Evolutionary conservation across 164 flowering plant genomes (phyloP), one percentile per base, ranked within the genome.

Genomic region (Amborella trichopoda): DNA sequence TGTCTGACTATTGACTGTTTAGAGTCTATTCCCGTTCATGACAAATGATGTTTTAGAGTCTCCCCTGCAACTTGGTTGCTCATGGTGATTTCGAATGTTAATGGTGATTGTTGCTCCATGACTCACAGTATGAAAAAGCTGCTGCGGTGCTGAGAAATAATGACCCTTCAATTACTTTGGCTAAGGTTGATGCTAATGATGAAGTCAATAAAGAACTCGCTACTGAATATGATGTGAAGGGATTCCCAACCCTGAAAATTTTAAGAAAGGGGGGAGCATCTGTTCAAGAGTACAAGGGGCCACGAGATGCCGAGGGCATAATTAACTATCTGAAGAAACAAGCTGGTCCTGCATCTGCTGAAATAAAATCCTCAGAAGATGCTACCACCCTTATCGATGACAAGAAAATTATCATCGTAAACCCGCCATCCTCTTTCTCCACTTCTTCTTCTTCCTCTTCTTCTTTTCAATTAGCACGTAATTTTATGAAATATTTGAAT

Each of bases 281-380:
- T 33, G 27, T 70, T 64, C 81, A 81, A 56, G 97, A 90, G 0
- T 90, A 79, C 67, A 86, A 90, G 39, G 97, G 97, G 18, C 94
- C 97, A 19, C 69, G 95, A 13, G 89, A 90, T 0, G 94, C 94
- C 1, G 88, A 90, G 18, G 95, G 95, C 17, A 90, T 90, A 48
- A 86, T 83, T 25, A 51, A 48, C n/a, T 78, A 77, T 59, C 44
- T 90, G 65, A 79, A 81, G 68, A 83, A 74, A 48, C 91, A 77
- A 67, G 72, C 71, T 43, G 97, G 97, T 43, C 95, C 95, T 55
- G 82, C 95, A 28, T 86, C 95, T 1, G 50, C 59, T 56, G 91
- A 83, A 61, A 76, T 90, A 26, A 81, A 76, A 60, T 72, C 94
- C 6, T 59, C 44, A 1, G 91, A 83, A 41, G 84, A 75, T 56